Percentiles rank a stretch among this genome's conserved stretches.
Evolutionary conservation across 495 filamentous ascomycete genomes (phyloP).

Genomic region (Penicillium steckii): DNA sequence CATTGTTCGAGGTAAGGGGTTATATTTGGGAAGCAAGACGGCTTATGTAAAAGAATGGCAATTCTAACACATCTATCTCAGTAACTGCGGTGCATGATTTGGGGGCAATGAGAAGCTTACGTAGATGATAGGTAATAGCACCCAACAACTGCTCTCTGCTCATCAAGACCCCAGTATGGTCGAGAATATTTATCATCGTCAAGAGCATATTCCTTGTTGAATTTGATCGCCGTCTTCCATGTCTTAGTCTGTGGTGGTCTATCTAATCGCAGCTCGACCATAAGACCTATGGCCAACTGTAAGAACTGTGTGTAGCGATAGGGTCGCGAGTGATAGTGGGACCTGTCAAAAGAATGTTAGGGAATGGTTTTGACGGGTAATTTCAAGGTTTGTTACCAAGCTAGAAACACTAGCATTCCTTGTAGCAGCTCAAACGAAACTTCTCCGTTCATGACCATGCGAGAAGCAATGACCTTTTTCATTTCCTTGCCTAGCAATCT

Average conservation of each 20-base stretch:
- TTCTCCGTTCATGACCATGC: slow-evolving; percentile 45
- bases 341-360: too few species aligned
- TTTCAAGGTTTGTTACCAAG: slow-evolving; percentile 31
- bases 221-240: slow-evolving; percentile 20
- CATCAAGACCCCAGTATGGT: slow-evolving; percentile 21
- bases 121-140: slow-evolving; percentile 26
- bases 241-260: slow-evolving; percentile 26
- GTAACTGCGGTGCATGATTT: not conserved
- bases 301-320: slow-evolving; percentile 41
- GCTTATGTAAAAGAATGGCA: slow-evolving; percentile 22
- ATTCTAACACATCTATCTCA: slow-evolving; percentile 4
- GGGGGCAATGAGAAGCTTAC: slow-evolving; percentile 11
- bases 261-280: slow-evolving; percentile 45
- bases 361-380: too few species aligned
- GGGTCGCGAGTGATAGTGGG: slow-evolving; percentile 32
- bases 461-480: slow-evolving; percentile 37
- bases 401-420: slow-evolving; percentile 46
- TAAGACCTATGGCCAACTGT: slow-evolving; percentile 42
- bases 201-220: slow-evolving; percentile 3
- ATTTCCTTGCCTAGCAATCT: slow-evolving; percentile 34
- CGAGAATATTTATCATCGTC: not conserved
- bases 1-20: slow-evolving; percentile 20
- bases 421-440: slow-evolving; percentile 49
- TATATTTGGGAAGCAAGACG: slow-evolving; percentile 17
- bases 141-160: slow-evolving; percentile 21